Evolutionary conservation across 1,139 yeast genomes (phyloP).

Genomic region (Wickerhamiella pararugosa): DNA sequence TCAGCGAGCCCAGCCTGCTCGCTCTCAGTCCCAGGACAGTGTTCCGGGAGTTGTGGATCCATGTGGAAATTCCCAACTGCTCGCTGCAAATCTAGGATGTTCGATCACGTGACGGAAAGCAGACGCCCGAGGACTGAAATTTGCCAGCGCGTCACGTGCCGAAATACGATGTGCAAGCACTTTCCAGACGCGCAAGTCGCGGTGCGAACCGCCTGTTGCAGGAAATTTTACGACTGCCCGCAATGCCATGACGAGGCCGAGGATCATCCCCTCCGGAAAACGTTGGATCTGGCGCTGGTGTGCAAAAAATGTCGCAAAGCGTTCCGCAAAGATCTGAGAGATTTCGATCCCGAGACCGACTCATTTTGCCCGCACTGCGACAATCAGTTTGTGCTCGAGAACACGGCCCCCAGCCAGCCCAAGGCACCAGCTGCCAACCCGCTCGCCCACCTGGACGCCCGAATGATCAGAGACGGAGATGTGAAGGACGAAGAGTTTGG

Average conservation of each 20-base stretch:
- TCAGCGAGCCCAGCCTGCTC: conserved; percentile 87
- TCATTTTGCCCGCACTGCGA: conserved; percentile 28
- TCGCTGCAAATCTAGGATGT: too few relatives aligned
- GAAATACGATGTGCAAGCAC: conserved; percentile 23
- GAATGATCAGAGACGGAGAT: conserved; percentile 25
- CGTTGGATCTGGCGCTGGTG: conserved; percentile 24
- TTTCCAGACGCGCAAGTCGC: conserved; percentile 27
- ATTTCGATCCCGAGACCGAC: conserved; percentile 25
- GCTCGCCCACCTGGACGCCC: conserved; percentile 10
- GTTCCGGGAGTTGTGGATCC: conserved; percentile 47
- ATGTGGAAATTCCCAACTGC: too few relatives aligned
- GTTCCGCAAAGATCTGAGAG: conserved; percentile 24
- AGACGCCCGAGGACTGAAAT: not conserved
- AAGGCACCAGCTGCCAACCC: conserved; percentile 1
- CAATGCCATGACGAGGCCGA: conserved; percentile 25
- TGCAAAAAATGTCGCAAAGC: conserved; percentile 28
- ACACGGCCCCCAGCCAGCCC: not conserved
- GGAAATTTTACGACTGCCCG: conserved; percentile 28
- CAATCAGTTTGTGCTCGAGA: conserved; percentile 21
- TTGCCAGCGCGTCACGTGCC: not conserved
- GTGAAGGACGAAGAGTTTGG: conserved; percentile 22
- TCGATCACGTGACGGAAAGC: too few relatives aligned
- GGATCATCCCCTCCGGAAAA: conserved; percentile 22
- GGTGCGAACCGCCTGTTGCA: conserved; percentile 26
- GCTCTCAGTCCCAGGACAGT: conserved; percentile 97